phyloP scores from a whole-genome alignment of 176 grass and related monocot genomes.

The Cenchrus purpureus region DNA sequence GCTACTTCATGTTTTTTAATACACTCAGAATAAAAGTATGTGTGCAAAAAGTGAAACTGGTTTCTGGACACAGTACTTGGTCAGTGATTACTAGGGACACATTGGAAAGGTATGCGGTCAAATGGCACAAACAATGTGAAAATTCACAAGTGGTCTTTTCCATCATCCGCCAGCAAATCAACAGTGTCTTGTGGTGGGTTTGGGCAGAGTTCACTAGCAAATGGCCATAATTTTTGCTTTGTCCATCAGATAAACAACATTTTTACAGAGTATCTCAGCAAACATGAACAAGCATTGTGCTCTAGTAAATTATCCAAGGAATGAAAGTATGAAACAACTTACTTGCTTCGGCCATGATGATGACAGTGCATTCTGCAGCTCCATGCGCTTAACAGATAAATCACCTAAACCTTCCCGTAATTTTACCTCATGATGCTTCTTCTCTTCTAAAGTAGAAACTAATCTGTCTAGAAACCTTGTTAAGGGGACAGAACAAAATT shows the following conservation, averaged over 20 bases:
- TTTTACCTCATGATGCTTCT: conserved; percentile 93
- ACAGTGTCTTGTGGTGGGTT: not conserved
- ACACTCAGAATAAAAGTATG: conserved; percentile 28
- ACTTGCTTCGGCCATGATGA: conserved; percentile 98
- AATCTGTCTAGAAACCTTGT: conserved; percentile 89
- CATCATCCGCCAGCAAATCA: conserved; percentile 4
- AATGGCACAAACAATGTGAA: not conserved
- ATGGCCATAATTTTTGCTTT: not conserved
- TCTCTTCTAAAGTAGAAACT: conserved; percentile 81
- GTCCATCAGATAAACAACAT: not conserved
- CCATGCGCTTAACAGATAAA: conserved; percentile 84
- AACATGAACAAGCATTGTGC: not conserved
- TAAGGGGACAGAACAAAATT: conserved; percentile 18
- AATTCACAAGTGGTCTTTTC: not conserved
- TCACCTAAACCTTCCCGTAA: conserved; percentile 77
- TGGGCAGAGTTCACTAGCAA: not conserved
- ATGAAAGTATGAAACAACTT: conserved; percentile 21
- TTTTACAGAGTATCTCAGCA: not conserved
- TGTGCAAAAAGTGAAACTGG: not conserved
- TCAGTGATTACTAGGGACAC: not conserved
- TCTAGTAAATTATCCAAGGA: not conserved
- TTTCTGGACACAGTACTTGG: not conserved
- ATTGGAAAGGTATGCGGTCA: not conserved
- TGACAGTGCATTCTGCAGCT: conserved; percentile 86
- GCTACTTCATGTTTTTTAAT: not conserved